These are phyloP conservation scores for Trypanosoma brucei DNA, from an alignment of 208 protist genomes.

Conservation along the genomic window DNA sequence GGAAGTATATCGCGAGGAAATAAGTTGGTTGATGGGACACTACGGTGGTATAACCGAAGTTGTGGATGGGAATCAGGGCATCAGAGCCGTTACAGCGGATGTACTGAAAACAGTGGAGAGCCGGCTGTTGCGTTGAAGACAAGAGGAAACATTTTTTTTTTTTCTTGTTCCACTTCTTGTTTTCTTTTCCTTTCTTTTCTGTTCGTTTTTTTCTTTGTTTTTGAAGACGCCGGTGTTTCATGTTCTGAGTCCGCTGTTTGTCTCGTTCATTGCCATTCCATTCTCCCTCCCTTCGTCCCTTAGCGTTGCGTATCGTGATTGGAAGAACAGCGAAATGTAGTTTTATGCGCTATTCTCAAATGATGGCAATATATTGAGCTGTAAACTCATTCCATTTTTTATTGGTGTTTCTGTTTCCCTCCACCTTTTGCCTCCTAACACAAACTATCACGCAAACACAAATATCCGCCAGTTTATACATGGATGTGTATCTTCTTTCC, in stretches of 20 bases:
- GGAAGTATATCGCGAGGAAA: slow-evolving; percentile 59
- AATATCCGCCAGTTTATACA: slow-evolving; percentile 2
- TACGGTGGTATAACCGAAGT: slow-evolving; percentile 54
- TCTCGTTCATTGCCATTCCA: too few relatives aligned
- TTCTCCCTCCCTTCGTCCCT: too few relatives aligned
- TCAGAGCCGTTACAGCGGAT: slow-evolving; percentile 36
- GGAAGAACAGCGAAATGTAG: too few relatives aligned
- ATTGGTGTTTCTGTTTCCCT: too few relatives aligned
- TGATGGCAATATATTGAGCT: too few relatives aligned
- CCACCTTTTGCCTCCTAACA: neutral
- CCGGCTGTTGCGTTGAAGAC: slow-evolving; percentile 11
- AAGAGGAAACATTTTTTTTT: slow-evolving; percentile 17
- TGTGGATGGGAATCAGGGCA: slow-evolving; percentile 44
- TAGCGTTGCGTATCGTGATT: too few relatives aligned
- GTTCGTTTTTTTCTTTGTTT: neutral
- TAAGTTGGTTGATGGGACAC: slow-evolving; percentile 50
- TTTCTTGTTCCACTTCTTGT: slow-evolving; percentile 16
- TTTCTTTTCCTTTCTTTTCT: slow-evolving; percentile 21
- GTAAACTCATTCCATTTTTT: too few relatives aligned
- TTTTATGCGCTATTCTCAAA: too few relatives aligned
- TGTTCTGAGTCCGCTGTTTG: too few relatives aligned
- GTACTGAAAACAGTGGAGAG: slow-evolving; percentile 34
- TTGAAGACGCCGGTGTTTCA: neutral
- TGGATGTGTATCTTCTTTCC: neutral
- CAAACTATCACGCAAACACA: slow-evolving; percentile 2